Conservation (phyloP, 2,329 filamentous ascomycete species). For the Stachybotrys elegans region DNA sequence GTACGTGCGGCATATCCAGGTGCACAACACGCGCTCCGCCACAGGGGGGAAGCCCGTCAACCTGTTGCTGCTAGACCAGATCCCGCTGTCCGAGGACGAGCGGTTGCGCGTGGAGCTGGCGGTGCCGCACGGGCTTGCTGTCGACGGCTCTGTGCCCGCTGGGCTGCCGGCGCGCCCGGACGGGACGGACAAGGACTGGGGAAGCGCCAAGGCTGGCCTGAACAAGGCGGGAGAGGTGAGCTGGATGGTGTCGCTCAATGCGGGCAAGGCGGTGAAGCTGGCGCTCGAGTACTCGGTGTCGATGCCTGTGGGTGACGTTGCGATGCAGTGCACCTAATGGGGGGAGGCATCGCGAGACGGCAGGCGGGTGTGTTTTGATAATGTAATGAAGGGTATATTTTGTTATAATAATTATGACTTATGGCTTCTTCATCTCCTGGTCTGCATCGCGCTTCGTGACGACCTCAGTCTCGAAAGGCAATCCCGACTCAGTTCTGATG, state of each 20-base stretch:
- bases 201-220: constrained; percentile 45
- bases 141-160: constrained; percentile 31
- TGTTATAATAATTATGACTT: neutral
- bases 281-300: constrained; percentile 57
- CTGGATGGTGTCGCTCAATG: constrained; percentile 55
- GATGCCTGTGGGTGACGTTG: constrained; percentile 44
- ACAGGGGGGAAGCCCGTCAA: constrained; percentile 31
- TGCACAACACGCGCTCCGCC: constrained; percentile 45
- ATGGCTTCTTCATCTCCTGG: neutral
- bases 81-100: constrained; percentile 59
- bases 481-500: constrained; percentile 34
- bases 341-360: neutral
- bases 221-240: constrained; percentile 53
- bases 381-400: neutral
- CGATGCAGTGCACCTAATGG: constrained; percentile 16
- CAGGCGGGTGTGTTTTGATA: neutral
- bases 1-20: constrained; percentile 42
- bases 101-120: constrained; percentile 46
- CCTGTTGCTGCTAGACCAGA: constrained; percentile 52
- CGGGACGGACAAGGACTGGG: constrained; percentile 39
- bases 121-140: constrained; percentile 40
- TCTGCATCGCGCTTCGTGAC: constrained; percentile 23
- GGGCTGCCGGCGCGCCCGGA: constrained; percentile 26
- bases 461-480: constrained; percentile 37
- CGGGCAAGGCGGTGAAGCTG: constrained; percentile 52